These are phyloP conservation scores for Penicillium sp. DNA, from an alignment of 2,329 filamentous ascomycete species.

Conservation along the genomic window DNA sequence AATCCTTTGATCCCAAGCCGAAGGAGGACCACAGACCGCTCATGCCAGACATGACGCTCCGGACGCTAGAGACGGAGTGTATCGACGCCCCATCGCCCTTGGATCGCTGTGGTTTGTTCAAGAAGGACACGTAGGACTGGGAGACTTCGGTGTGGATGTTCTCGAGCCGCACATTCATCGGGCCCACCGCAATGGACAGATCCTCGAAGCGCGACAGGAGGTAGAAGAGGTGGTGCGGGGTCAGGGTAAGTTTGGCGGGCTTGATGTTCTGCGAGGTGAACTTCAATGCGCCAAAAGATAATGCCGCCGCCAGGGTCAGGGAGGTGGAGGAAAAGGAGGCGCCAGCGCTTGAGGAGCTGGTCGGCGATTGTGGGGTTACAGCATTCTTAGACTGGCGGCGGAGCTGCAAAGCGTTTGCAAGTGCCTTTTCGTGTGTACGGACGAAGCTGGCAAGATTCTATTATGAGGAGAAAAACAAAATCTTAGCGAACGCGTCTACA, in stretches of 20 bases:
- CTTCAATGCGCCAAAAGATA: slow-evolving; percentile 81
- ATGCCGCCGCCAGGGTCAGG: slow-evolving; percentile 73
- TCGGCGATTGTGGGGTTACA: slow-evolving; percentile 53
- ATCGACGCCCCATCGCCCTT: slow-evolving; percentile 88
- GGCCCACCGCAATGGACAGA: slow-evolving; percentile 83
- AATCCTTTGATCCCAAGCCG: slow-evolving; percentile 76
- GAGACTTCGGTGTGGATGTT: slow-evolving; percentile 87
- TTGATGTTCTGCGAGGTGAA: slow-evolving; percentile 85
- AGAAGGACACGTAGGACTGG: slow-evolving; percentile 91
- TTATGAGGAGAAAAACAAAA: neutral
- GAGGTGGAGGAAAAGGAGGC: slow-evolving; percentile 66
- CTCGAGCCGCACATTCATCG: slow-evolving; percentile 94
- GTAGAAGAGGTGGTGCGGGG: slow-evolving; percentile 95
- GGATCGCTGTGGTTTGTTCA: slow-evolving; percentile 78
- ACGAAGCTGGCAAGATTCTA: slow-evolving; percentile 96
- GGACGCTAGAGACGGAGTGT: slow-evolving; percentile 92
- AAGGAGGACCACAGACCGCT: slow-evolving; percentile 89
- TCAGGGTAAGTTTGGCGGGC: slow-evolving; percentile 87
- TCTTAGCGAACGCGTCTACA: neutral
- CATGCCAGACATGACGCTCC: slow-evolving; percentile 97
- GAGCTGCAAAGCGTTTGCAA: slow-evolving; percentile 92
- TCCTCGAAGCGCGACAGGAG: slow-evolving; percentile 94
- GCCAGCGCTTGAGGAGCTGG: slow-evolving; percentile 59
- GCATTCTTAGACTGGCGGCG: slow-evolving; percentile 72
- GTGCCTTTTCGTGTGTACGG: slow-evolving; percentile 93